phyloP scores from a whole-genome alignment of 768 basidiomycete genomes.

The Lactarius quietus region DNA sequence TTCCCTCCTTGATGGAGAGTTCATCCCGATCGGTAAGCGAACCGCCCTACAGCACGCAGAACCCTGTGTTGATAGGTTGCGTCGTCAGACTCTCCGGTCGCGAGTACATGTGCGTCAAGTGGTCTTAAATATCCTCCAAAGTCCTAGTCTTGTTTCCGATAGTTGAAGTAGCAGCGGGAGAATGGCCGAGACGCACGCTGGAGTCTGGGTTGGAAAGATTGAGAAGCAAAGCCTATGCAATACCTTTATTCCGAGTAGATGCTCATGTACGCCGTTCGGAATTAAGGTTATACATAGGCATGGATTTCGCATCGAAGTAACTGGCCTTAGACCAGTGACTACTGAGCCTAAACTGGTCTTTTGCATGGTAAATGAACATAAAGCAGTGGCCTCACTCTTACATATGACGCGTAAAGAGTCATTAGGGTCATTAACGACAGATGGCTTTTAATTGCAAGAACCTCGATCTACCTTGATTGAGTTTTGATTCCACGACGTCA shows the following conservation, averaged over 20 bases:
- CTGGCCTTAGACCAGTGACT: too few species aligned
- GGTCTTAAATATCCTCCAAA: slow-evolving; percentile 64
- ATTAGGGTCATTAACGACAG: not conserved
- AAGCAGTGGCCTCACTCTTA: not conserved
- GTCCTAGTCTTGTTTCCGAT: slow-evolving; percentile 31
- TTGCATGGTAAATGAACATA: not conserved
- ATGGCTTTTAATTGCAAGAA: not conserved
- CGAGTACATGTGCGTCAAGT: slow-evolving; percentile 49
- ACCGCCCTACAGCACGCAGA: not conserved
- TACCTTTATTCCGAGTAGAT: not conserved
- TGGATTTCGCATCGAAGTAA: not conserved
- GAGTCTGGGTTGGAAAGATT: not conserved
- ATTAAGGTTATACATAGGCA: not conserved
- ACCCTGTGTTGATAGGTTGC: not conserved
- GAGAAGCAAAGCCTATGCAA: not conserved
- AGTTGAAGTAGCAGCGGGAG: not conserved
- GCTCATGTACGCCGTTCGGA: not conserved
- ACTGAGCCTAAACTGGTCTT: too few species aligned
- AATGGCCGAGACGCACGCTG: not conserved
- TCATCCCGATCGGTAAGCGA: slow-evolving; percentile 53
- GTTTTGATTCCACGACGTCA: too few species aligned
- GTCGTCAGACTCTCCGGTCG: slow-evolving; percentile 46
- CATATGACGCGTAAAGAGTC: too few species aligned
- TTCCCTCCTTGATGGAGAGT: slow-evolving; percentile 62
- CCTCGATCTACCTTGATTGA: too few species aligned